Evolutionary conservation across 768 basidiomycete genomes (phyloP).

Genomic region (Tricholoma flavovirens): DNA sequence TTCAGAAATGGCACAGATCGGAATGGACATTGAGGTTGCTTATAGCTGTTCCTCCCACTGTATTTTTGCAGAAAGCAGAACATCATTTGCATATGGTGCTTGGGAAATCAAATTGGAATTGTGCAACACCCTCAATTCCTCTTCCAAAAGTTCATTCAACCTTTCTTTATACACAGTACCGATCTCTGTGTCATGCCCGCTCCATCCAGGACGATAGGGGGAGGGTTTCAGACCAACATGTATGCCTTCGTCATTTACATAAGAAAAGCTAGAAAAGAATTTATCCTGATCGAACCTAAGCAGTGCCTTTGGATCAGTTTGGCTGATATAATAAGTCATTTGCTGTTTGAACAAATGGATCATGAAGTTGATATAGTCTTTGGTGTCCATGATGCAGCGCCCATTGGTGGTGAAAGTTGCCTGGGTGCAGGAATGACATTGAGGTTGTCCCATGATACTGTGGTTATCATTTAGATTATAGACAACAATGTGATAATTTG

Average conservation of each 20-base stretch:
- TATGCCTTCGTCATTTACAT: neutral
- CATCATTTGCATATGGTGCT: neutral
- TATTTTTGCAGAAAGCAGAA: neutral
- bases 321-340: constrained; percentile 1
- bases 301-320: neutral
- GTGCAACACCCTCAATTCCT: neutral
- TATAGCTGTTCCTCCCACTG: neutral
- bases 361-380: neutral
- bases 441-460: neutral
- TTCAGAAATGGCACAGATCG: neutral
- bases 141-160: neutral
- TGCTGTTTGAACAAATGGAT: neutral
- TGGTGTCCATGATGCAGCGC: neutral
- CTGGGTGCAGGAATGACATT: neutral
- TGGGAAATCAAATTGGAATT: neutral
- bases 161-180: neutral
- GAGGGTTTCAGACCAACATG: neutral
- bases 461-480: neutral
- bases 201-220: neutral
- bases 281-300: neutral
- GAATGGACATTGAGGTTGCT: neutral
- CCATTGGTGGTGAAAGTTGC: neutral
- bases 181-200: neutral
- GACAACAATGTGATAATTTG: neutral
- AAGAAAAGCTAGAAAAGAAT: constrained; percentile 1